Percentiles rank a stretch among this genome's conserved stretches.
Evolutionary conservation across 805 yeast genomes (phyloP).

Genomic region (Suhomyces pyralidae): DNA sequence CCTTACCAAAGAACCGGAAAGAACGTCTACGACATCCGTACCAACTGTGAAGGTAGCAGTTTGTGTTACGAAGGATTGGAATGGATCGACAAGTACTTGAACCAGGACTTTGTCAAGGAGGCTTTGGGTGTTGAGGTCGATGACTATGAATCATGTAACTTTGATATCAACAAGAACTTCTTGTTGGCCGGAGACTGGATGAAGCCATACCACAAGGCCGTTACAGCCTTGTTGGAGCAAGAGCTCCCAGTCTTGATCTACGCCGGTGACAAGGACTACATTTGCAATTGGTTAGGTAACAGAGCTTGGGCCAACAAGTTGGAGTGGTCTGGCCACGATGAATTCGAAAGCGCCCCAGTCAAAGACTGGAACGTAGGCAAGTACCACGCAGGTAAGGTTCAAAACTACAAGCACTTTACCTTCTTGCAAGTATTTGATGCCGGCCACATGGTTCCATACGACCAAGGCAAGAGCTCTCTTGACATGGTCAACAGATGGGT

Average conservation of each 20-base stretch:
- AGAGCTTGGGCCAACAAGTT: slow-evolving; percentile 74
- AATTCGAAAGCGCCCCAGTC: slow-evolving; percentile 43
- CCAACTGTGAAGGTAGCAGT: slow-evolving; percentile 61
- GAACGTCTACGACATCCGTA: slow-evolving; percentile 88
- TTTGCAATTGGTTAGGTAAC: slow-evolving; percentile 92
- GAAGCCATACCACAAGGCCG: slow-evolving; percentile 66
- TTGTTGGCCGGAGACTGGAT: slow-evolving; percentile 87
- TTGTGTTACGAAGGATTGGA: slow-evolving; percentile 80
- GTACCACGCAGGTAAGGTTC: slow-evolving; percentile 60
- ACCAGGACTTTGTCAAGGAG: slow-evolving; percentile 67
- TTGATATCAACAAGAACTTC: slow-evolving; percentile 75
- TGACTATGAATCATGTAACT: slow-evolving; percentile 69
- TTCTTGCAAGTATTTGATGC: slow-evolving; percentile 84
- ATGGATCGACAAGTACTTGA: slow-evolving; percentile 75
- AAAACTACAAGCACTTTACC: slow-evolving; percentile 69
- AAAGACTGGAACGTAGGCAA: slow-evolving; percentile 42
- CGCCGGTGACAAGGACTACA: slow-evolving; percentile 93
- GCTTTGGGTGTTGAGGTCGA: slow-evolving; percentile 92
- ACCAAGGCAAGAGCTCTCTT: slow-evolving; percentile 75
- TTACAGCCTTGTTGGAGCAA: slow-evolving; percentile 62
- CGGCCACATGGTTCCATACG: slow-evolving; percentile 95
- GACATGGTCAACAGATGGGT: slow-evolving; percentile 89
- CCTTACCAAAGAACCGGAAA: slow-evolving; percentile 62
- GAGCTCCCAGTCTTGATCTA: slow-evolving; percentile 79
- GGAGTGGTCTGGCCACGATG: slow-evolving; percentile 57